These are phyloP conservation scores for Septoria linicola DNA, from an alignment of 2,329 filamentous ascomycete species.

Conservation along the genomic window DNA sequence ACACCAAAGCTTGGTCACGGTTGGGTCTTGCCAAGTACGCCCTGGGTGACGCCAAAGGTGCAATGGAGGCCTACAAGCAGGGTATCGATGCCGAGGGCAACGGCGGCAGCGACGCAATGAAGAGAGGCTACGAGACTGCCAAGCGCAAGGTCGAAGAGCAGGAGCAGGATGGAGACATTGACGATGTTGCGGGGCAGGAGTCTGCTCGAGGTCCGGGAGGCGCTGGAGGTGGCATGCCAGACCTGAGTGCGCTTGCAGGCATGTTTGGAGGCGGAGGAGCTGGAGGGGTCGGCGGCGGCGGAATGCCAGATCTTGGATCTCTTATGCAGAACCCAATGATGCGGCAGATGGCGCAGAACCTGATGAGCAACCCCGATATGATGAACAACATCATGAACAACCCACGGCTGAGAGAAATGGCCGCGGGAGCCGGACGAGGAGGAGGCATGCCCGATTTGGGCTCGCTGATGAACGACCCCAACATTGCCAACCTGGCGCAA, in stretches of 20 bases:
- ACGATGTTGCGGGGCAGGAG: conserved; percentile 41
- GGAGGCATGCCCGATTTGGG: conserved; percentile 79
- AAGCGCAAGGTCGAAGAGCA: conserved; percentile 83
- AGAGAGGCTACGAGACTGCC: conserved; percentile 92
- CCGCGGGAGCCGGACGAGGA: conserved; percentile 67
- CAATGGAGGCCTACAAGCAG: conserved; percentile 90
- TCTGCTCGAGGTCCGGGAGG: conserved; percentile 35
- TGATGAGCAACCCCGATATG: conserved; percentile 95
- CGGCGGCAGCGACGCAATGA: conserved; percentile 95
- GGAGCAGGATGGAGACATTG: conserved; percentile 39
- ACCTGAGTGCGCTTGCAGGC: conserved; percentile 42
- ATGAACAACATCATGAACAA: conserved; percentile 94
- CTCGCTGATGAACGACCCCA: conserved; percentile 86
- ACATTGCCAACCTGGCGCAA: conserved; percentile 78
- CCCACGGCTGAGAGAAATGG: conserved; percentile 83
- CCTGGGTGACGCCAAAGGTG: conserved; percentile 82
- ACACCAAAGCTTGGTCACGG: conserved; percentile 96
- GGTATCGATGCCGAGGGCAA: conserved; percentile 93
- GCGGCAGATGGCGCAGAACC: conserved; percentile 89
- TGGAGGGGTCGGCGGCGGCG: conserved; percentile 64
- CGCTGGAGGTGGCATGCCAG: conserved; percentile 45
- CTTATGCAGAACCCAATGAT: conserved; percentile 99
- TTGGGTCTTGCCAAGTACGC: conserved; percentile 89
- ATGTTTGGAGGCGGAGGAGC: conserved; percentile 59
- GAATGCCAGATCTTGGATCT: conserved; percentile 81